phyloP scores from a whole-genome alignment of 2,329 filamentous ascomycete genomes.

The Trichoderma arundinaceum region DNA sequence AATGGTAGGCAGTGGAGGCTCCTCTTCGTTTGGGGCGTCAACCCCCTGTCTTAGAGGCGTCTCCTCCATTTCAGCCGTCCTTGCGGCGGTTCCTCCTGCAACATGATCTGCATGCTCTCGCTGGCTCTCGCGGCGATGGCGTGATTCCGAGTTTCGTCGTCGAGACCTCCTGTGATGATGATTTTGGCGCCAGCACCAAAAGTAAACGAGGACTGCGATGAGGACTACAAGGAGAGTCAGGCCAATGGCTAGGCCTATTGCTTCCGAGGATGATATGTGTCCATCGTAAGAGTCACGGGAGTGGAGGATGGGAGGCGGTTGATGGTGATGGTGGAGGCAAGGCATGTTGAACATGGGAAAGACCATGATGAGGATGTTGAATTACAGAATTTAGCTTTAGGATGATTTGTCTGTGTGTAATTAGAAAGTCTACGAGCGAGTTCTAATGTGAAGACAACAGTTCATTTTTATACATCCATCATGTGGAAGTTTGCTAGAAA shows the following conservation, averaged over 20 bases:
- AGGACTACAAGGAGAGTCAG: constrained; percentile 12
- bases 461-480: constrained; percentile 1
- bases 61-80: neutral
- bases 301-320: neutral
- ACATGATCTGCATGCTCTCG: neutral
- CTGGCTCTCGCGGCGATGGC: neutral
- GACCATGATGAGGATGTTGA: constrained; percentile 3
- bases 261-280: constrained; percentile 17
- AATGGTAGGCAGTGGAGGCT: neutral
- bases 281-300: constrained; percentile 6
- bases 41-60: neutral
- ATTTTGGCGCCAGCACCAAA: constrained; percentile 23
- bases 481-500: constrained; percentile 11
- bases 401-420: neutral
- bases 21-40: neutral
- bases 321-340: constrained; percentile 11
- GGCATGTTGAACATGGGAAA: constrained; percentile 25
- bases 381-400: neutral
- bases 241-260: constrained; percentile 22
- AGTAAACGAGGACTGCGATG: constrained; percentile 8
- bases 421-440: neutral
- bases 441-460: neutral
- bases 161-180: neutral
- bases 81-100: neutral
- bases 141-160: neutral